Evolutionary conservation across 768 basidiomycete genomes (phyloP).

Genomic region (Russula emetica): DNA sequence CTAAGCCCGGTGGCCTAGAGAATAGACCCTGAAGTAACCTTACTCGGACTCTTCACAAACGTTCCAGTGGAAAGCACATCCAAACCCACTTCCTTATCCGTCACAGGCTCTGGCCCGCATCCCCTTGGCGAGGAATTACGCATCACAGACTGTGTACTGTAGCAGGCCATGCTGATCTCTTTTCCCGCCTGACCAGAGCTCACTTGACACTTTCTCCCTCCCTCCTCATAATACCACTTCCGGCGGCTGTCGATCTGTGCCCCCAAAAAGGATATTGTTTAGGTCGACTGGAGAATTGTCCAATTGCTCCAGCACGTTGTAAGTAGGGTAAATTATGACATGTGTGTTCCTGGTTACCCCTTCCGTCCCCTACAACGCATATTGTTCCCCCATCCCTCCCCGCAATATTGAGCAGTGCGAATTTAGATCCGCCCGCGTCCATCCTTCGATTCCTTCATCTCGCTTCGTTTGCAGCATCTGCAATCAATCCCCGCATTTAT

Average conservation of each 20-base stretch:
- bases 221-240: no score
- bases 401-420: background rate
- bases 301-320: background rate
- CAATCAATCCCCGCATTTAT: background rate
- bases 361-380: background rate
- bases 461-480: background rate
- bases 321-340: background rate
- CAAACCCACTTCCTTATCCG: background rate
- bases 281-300: slow-evolving; percentile 2
- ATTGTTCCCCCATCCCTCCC: background rate
- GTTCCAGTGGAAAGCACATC: background rate
- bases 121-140: background rate
- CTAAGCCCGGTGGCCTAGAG: background rate
- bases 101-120: background rate
- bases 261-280: slow-evolving; percentile 16
- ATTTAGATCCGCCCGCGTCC: slow-evolving; percentile 2
- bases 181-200: background rate
- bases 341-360: background rate
- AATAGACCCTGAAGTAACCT: background rate
- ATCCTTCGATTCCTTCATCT: background rate
- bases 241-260: background rate
- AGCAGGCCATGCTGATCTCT: background rate
- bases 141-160: background rate
- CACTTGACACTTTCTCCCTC: background rate
- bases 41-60: background rate